Conservation (phyloP, 306 rosid species). For the Canavalia gladiata region DNA sequence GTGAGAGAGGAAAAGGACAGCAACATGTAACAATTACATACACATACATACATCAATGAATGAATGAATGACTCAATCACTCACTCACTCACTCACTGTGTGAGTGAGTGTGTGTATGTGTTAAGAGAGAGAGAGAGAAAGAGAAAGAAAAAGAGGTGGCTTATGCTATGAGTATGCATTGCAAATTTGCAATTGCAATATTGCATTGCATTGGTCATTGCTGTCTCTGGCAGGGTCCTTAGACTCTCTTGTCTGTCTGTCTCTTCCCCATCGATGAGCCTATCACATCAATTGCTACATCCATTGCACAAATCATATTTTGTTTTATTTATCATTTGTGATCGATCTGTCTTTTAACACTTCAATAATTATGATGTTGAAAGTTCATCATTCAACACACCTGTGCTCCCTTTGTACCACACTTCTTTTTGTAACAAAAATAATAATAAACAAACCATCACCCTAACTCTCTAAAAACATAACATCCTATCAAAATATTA, state of each 20-base stretch:
- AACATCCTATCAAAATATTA: too few species aligned
- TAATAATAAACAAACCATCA: background rate
- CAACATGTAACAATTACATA: background rate
- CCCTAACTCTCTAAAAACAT: background rate
- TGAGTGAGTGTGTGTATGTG: too few species aligned
- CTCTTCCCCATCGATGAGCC: background rate
- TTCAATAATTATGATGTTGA: slow-evolving; percentile 41
- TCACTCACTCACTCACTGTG: too few species aligned
- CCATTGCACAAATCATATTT: slow-evolving; percentile 23
- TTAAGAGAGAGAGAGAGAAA: background rate
- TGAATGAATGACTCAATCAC: too few species aligned
- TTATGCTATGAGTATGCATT: background rate
- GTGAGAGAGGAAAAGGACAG: slow-evolving; percentile 40
- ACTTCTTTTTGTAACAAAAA: slow-evolving; percentile 19
- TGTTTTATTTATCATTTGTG: slow-evolving; percentile 21
- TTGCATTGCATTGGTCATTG: background rate
- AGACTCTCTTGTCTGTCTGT: slow-evolving; percentile 42
- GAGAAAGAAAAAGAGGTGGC: background rate
- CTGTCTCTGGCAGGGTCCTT: slow-evolving; percentile 27
- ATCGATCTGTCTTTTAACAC: slow-evolving; percentile 35
- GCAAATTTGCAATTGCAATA: background rate
- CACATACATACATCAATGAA: too few species aligned
- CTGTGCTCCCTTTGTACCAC: slow-evolving; percentile 6
- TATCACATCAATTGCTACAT: slow-evolving; percentile 31
- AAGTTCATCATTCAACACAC: slow-evolving; percentile 42